These are phyloP conservation scores for Rhodamnia argentea DNA, from an alignment of 345 rosid species.

Conservation along the genomic window DNA sequence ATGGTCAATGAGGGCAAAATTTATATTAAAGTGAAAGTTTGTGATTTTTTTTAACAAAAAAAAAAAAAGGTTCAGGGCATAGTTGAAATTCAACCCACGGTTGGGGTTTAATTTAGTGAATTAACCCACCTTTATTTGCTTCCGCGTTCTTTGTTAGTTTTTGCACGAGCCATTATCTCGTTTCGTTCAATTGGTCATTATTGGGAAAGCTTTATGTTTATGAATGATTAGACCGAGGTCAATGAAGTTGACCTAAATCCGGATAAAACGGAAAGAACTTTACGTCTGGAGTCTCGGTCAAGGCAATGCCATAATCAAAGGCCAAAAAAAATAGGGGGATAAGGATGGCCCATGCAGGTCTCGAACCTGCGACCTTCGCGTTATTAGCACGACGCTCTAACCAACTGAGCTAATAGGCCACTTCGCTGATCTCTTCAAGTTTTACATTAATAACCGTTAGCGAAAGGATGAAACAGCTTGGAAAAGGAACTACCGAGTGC, in stretches of 20 bases:
- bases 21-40: not conserved
- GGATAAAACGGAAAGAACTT: too few relatives aligned
- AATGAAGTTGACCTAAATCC: too few relatives aligned
- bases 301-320: too few relatives aligned
- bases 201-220: too few relatives aligned
- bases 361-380: slow-evolving; percentile 80
- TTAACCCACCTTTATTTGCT: not conserved
- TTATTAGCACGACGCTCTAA: slow-evolving; percentile 97
- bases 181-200: too few relatives aligned
- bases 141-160: not conserved
- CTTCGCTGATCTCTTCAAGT: accelerated
- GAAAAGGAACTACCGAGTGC: not conserved
- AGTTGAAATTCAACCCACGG: not conserved
- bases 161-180: not conserved
- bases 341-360: slow-evolving; percentile 38
- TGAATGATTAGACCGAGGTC: too few relatives aligned
- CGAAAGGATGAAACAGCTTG: accelerated
- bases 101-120: not conserved
- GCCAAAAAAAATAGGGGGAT: not conserved
- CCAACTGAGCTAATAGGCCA: slow-evolving; percentile 44
- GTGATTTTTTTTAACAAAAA: not conserved
- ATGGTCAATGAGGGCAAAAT: not conserved
- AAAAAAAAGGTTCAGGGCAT: too few relatives aligned
- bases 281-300: too few relatives aligned
- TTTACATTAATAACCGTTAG: accelerated